These are phyloP conservation scores for Trichosporon coremiiforme DNA, from an alignment of 1,284 basidiomycete species.

Conservation along the genomic window DNA sequence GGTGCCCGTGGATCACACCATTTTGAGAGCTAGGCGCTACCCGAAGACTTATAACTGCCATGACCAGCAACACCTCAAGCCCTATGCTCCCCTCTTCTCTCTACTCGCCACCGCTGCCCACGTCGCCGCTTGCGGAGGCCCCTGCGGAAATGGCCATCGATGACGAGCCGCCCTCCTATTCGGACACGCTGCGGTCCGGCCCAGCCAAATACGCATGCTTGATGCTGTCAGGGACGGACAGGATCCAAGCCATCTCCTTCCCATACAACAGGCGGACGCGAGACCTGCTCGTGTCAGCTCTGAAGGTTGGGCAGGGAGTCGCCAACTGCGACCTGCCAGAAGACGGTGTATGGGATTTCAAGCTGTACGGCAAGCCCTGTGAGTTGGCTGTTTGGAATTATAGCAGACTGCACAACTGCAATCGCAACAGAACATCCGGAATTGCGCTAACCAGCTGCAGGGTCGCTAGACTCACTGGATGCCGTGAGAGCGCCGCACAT, in stretches of 20 bases:
- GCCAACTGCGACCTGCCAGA: neutral
- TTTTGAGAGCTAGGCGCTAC: neutral
- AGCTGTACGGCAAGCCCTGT: slow-evolving; percentile 16
- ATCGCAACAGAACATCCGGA: neutral
- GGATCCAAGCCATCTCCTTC: slow-evolving; percentile 11
- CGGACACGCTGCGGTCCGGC: neutral
- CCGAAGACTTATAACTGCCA: neutral
- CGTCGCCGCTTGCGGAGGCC: neutral
- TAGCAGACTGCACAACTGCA: neutral
- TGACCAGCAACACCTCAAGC: neutral
- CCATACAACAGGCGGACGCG: slow-evolving; percentile 3
- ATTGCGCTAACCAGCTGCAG: neutral
- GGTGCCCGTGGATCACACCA: neutral
- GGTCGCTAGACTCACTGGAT: neutral
- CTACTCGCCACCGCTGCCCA: neutral
- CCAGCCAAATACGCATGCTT: slow-evolving; percentile 16
- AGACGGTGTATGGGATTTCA: slow-evolving; percentile 14
- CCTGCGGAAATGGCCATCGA: neutral
- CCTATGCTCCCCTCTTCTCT: neutral
- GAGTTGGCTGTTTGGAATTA: neutral
- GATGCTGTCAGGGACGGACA: slow-evolving; percentile 19
- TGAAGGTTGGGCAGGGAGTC: neutral
- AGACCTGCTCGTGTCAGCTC: neutral
- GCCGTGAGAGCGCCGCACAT: slow-evolving; percentile 6
- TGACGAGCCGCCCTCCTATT: slow-evolving; percentile 5